Evolutionary conservation across 192 early-diverging fungal genomes (phyloP), one percentile per base, ranked within the genome.

Genomic region (Coemansia sp.): DNA sequence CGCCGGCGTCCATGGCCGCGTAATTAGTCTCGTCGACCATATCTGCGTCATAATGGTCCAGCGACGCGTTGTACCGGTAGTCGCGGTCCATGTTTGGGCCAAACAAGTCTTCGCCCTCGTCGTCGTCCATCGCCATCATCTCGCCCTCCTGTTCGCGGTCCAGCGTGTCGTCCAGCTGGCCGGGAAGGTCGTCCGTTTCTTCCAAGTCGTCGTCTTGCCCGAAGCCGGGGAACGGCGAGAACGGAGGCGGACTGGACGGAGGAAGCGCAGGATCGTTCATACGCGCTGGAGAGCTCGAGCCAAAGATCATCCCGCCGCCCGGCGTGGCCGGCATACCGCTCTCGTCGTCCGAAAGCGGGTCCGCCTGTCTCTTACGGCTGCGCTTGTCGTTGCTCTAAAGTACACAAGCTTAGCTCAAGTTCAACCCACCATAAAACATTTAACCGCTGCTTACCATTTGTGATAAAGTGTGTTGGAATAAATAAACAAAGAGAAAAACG

Each of bases 91-190:
- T 86, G 51, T 85, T 85, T 19, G 88, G 87, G 12, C 89, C 92
- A 83, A 94, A 95, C 66, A 98, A 82, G 80, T 98, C 94, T 68
- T 94, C 93, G 13, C 95, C 97, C 54, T 92, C 88, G 24, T 90
- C 87, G 37, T 86, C 82, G 18, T 73, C 66, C 11, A 54, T 14
- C 2, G 71, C 68, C 37, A 81, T 59, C 54, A 73, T 54, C 64
- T 77, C 75, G 24, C 66, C 81, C 51, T 81, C 81, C 12, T 77
- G 69, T 22, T 78, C 75, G 37, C 52, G 61, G 24, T 62, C 64
- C 65, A 38, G 47, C 45, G 66, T 49, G 11, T 57, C 64, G 18
- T 66, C 67, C 48, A 79, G 64, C 8, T 54, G 60, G 20, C 57
- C 76, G 0, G 76, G 78, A 29, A 69, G 65, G 29, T 75, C 78